Base-by-base conservation (phyloP, 2,329 filamentous ascomycete species). In the Westerdykella ornata region DNA sequence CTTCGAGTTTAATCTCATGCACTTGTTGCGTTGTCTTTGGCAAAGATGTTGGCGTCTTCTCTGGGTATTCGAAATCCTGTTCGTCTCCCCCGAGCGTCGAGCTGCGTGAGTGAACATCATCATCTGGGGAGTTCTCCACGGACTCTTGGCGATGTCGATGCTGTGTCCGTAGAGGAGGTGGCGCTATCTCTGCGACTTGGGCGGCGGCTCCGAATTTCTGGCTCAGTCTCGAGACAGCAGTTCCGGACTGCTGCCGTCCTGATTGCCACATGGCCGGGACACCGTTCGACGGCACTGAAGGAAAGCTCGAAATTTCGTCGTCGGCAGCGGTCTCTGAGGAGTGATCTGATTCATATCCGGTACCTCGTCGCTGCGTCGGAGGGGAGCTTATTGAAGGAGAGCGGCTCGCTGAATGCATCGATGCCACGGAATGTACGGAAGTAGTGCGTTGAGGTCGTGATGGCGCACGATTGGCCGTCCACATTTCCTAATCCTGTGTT, bases 61-160 rank as follows among this genome's bases (percentile, higher is more conserved):
- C 53, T 3, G 55, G 52, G 32, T 47, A 59, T 1, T 55, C 50
- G 19, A 50, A 52, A 13, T 64, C 58, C 5, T 58, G 53, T 14
- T 62, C 57, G 9, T 58, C 52, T n/a, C 52, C 57, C 12, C 49
- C 51, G n/a, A 66, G 51, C 1, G 63, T 66, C 0, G 60, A 63
- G 9, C 54, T 49, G 15, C 60, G 46, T 13, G 62, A 65, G 22
- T 56, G 54, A 1, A 54, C 49, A 38, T 61, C 60, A 17, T 61
- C 57, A n/a, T 64, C 60, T n/a, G 48, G 42, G 4, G 45, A 49
- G n/a, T 39, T 47, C 16, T 52, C 49, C 14, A 13, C 36, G 17
- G 35, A 41, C 15, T 37, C 43, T 14, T 35, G 41, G 35, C 41
- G 49, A 33, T 48, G 43, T 36, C 16, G 6, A 14, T 32, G 47